phyloP scores from a whole-genome alignment of 805 yeast species.

The Ogataea corticis region DNA sequence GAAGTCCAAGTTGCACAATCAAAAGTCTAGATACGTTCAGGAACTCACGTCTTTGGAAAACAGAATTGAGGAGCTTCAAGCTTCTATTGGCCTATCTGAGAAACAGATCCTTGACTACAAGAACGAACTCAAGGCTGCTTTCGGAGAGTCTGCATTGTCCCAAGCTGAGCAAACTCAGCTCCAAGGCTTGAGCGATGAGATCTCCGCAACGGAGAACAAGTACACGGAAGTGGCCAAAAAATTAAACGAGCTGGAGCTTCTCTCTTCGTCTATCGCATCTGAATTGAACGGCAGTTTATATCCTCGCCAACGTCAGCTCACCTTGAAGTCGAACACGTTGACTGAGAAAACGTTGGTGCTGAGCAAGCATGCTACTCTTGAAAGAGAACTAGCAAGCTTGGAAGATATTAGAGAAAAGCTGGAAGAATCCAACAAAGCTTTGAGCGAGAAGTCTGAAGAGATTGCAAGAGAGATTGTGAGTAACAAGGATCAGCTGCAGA shows the following conservation, averaged over 20 bases:
- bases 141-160: slow-evolving; percentile 50
- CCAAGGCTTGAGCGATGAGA: slow-evolving; percentile 32
- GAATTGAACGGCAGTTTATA: slow-evolving; percentile 59
- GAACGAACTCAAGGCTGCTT: slow-evolving; percentile 53
- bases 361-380: slow-evolving; percentile 17
- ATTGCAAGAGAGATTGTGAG: slow-evolving; percentile 33
- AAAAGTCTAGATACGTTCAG: slow-evolving; percentile 45
- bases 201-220: slow-evolving; percentile 41
- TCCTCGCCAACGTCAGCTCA: slow-evolving; percentile 50
- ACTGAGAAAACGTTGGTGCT: slow-evolving; percentile 10
- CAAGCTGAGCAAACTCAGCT: slow-evolving; percentile 48
- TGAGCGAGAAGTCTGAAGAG: slow-evolving; percentile 32
- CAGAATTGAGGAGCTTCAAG: slow-evolving; percentile 37
- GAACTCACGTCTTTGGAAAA: slow-evolving; percentile 38
- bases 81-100: slow-evolving; percentile 35
- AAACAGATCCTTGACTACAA: slow-evolving; percentile 45
- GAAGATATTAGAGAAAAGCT: slow-evolving; percentile 21
- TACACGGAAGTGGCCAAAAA: slow-evolving; percentile 42
- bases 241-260: slow-evolving; percentile 47
- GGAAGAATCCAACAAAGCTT: slow-evolving; percentile 30
- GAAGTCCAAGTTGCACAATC: slow-evolving; percentile 42
- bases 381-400: slow-evolving; percentile 19
- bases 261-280: slow-evolving; percentile 47
- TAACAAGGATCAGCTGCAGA: slow-evolving; percentile 42
- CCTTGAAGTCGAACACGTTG: slow-evolving; percentile 6